These are phyloP conservation scores for Phoenix roebelenii DNA, from an alignment of 176 grass and related monocot genomes.

Conservation along the genomic window DNA sequence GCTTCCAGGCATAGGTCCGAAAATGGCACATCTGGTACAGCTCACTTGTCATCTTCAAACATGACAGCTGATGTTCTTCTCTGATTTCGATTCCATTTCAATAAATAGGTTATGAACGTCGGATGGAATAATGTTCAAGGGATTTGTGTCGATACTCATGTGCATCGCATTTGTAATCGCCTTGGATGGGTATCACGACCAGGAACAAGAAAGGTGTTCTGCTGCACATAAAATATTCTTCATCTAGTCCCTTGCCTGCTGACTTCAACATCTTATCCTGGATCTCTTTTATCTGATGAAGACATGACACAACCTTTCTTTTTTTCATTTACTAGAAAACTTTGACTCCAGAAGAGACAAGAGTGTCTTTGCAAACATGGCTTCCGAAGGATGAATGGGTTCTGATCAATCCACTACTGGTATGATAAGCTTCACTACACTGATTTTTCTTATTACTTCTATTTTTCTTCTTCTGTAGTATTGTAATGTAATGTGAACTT, in stretches of 20 bases:
- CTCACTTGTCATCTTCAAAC: neutral
- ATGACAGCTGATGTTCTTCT: neutral
- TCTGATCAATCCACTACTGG: slow-evolving; percentile 85
- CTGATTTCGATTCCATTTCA: slow-evolving; percentile 1
- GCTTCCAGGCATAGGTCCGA: slow-evolving; percentile 81
- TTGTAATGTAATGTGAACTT: too few species aligned
- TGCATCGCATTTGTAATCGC: slow-evolving; percentile 95
- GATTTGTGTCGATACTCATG: slow-evolving; percentile 97
- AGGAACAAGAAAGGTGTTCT: slow-evolving; percentile 69
- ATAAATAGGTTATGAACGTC: slow-evolving; percentile 74
- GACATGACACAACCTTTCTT: too few species aligned
- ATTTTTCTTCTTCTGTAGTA: neutral
- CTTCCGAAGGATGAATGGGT: slow-evolving; percentile 92
- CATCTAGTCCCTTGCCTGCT: neutral
- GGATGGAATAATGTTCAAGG: slow-evolving; percentile 97
- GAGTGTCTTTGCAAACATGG: slow-evolving; percentile 85
- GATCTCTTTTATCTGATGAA: too few species aligned
- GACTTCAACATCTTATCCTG: too few species aligned
- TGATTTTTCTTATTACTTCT: neutral
- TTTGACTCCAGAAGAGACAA: slow-evolving; percentile 71
- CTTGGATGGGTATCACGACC: slow-evolving; percentile 76
- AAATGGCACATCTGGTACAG: slow-evolving; percentile 93
- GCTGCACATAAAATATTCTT: neutral
- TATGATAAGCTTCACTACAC: slow-evolving; percentile 9
- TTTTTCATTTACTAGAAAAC: slow-evolving; percentile 51